These are phyloP conservation scores for Scorias spongiosa DNA, from an alignment of 2,329 filamentous ascomycete genomes.

Conservation along the genomic window DNA sequence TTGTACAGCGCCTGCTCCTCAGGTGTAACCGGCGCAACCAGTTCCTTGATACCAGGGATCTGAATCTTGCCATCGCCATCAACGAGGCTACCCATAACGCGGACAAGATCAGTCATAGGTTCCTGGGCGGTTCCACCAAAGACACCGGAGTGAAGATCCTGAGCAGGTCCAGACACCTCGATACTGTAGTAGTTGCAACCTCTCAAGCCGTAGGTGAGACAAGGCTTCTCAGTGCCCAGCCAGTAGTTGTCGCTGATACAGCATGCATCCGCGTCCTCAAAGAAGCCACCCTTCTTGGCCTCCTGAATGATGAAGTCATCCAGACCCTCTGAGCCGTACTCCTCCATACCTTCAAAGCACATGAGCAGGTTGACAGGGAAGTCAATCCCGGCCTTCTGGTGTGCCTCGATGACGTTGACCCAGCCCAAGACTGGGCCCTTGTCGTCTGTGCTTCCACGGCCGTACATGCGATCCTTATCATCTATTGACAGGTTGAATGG, in stretches of 20 bases:
- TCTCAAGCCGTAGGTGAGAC: constrained; percentile 88
- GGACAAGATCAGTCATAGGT: constrained; percentile 91
- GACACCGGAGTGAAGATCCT: constrained; percentile 91
- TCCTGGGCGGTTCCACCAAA: constrained; percentile 95
- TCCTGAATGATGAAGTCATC: constrained; percentile 89
- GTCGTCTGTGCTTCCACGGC: constrained; percentile 89
- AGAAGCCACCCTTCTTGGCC: constrained; percentile 63
- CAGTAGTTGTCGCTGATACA: constrained; percentile 99
- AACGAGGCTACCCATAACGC: constrained; percentile 68
- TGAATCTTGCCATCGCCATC: constrained; percentile 83
- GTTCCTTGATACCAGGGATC: constrained; percentile 85
- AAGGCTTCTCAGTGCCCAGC: constrained; percentile 97
- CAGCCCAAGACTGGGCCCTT: constrained; percentile 95
- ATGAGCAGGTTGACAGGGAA: constrained; percentile 96
- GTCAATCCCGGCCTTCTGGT: constrained; percentile 85
- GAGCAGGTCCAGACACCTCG: constrained; percentile 76
- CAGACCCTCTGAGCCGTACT: constrained; percentile 91
- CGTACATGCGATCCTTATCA: constrained; percentile 88
- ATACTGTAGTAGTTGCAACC: constrained; percentile 97
- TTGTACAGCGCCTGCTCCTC: constrained; percentile 84
- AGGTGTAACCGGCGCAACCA: constrained; percentile 74
- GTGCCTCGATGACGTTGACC: constrained; percentile 95
- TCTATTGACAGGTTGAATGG: constrained; percentile 82
- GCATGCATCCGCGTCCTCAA: constrained; percentile 87
- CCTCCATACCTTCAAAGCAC: constrained; percentile 99